Conservation (phyloP, 192 early-diverging fungal genomes). For the Diversispora epigaea region DNA sequence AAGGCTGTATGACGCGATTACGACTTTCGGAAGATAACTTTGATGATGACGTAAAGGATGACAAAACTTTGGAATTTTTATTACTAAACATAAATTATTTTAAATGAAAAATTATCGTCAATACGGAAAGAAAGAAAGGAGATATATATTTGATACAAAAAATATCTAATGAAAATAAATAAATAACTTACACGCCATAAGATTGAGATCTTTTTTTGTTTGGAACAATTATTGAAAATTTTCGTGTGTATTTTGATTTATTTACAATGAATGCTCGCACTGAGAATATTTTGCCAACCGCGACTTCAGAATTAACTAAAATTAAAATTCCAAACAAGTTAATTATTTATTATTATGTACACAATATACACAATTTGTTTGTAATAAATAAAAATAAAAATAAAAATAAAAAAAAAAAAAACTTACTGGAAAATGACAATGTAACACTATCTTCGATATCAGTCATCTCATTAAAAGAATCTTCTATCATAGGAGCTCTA, state of each 20-base stretch:
- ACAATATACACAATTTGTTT: not conserved
- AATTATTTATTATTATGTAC: not conserved
- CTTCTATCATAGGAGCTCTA: not conserved
- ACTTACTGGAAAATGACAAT: conserved; percentile 51
- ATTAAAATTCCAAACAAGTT: not conserved
- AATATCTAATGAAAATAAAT: not conserved
- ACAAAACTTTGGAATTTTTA: too few relatives aligned
- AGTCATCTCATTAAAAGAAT: not conserved
- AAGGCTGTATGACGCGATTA: conserved; percentile 31
- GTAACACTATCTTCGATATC: conserved; percentile 47
- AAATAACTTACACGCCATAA: conserved; percentile 31
- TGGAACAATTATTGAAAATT: conserved; percentile 56
- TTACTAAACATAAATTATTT: too few relatives aligned
- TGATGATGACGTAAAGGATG: too few relatives aligned
- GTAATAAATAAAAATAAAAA: not conserved
- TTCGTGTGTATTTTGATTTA: conserved; percentile 49
- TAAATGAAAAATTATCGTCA: conserved; percentile 35
- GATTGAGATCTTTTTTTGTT: conserved; percentile 50
- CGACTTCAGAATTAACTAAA: conserved; percentile 41
- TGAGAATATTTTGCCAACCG: conserved; percentile 55
- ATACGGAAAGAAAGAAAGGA: not conserved
- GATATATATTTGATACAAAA: not conserved
- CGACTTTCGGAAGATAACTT: too few relatives aligned
- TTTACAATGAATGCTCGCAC: conserved; percentile 59
- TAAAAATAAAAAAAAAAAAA: not conserved